Conservation (phyloP, 306 rosid genomes). For the Acmispon strigosus region DNA sequence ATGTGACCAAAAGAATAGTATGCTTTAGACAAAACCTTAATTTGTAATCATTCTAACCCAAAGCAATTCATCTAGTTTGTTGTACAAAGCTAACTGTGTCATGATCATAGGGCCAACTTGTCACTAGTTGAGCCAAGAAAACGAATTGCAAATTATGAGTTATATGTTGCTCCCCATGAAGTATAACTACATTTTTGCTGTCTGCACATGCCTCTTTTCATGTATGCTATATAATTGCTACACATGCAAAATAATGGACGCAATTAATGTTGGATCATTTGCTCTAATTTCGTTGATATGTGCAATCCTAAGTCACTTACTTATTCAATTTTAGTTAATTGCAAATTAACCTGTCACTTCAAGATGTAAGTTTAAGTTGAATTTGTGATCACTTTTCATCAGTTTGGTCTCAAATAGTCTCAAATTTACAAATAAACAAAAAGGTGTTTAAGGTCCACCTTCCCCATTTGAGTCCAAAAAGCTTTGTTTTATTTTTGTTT, state of each 20-base stretch:
- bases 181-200: conserved; percentile 26
- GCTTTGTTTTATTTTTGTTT: background rate
- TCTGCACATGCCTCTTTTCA: conserved; percentile 36
- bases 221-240: background rate
- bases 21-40: conserved; percentile 10
- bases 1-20: background rate
- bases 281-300: background rate
- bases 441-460: conserved; percentile 1
- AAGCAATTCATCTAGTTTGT: conserved; percentile 1
- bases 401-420: conserved; percentile 17
- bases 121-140: conserved; percentile 5
- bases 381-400: conserved; percentile 20
- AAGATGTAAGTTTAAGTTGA: background rate
- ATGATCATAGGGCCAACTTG: conserved; percentile 2
- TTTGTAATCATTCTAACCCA: conserved; percentile 2
- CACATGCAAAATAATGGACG: background rate
- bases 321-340: conserved; percentile 20
- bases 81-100: background rate
- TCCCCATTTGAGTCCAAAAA: conserved; percentile 4
- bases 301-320: conserved; percentile 17
- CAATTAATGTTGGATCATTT: conserved; percentile 5
- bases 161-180: background rate
- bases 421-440: background rate
- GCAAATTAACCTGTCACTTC: background rate
- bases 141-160: background rate